Percentiles rank a stretch among this genome's conserved stretches.
Conservation (phyloP, 1,284 basidiomycete species). For the Melampsora larici-populina region DNA sequence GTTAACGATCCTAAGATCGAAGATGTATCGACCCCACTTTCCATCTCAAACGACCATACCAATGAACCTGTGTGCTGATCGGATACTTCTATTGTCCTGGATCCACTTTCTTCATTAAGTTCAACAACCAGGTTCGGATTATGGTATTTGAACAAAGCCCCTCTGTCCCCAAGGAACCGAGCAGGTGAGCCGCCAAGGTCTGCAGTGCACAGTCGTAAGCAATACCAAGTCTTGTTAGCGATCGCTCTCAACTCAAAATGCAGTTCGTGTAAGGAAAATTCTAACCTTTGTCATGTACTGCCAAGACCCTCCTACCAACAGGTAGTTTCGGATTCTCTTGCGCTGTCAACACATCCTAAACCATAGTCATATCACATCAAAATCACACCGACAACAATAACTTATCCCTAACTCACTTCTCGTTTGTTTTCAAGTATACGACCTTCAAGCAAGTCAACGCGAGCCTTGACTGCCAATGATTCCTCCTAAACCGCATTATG, state of each 20-base stretch:
- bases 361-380: not conserved
- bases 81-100: slow-evolving; percentile 18
- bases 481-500: not conserved
- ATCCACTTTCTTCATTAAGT: slow-evolving; percentile 50
- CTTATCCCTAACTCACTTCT: not conserved
- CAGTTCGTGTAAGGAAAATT: not conserved
- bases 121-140: slow-evolving; percentile 75
- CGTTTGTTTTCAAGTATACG: not conserved
- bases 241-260: not conserved
- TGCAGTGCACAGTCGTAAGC: not conserved
- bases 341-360: not conserved
- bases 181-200: slow-evolving; percentile 61
- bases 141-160: slow-evolving; percentile 89
- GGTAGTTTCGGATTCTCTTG: not conserved
- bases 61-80: slow-evolving; percentile 26
- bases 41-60: slow-evolving; percentile 36
- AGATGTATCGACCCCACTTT: slow-evolving; percentile 2
- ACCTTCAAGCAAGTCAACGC: not conserved
- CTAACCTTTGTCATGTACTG: slow-evolving; percentile 38
- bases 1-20: slow-evolving; percentile 58
- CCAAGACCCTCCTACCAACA: slow-evolving; percentile 17
- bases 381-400: not conserved
- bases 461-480: not conserved
- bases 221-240: not conserved
- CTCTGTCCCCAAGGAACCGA: slow-evolving; percentile 78